Evolutionary conservation across 1,284 basidiomycete genomes (phyloP), one percentile per base, ranked within the genome.

Genomic region (Apiotrichum sp.): DNA sequence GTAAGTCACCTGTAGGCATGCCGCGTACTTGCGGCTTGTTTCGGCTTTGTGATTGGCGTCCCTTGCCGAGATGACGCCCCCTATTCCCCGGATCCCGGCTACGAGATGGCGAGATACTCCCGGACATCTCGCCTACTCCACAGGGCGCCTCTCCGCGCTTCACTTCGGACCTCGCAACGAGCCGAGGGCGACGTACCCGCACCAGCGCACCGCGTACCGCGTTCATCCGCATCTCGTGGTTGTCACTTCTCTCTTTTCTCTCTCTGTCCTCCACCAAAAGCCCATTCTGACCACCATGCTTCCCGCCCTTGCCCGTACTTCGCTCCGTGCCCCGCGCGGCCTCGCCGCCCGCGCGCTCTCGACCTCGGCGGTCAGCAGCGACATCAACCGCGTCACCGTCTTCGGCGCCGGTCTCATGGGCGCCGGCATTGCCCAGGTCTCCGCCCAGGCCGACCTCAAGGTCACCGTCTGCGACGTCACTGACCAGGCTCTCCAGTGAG

Each of bases 351-450:
- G 50, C 50, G 36, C 44, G 39, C 42, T 56, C 39, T 60, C 58
- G 42, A 47, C 51, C 33, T 40, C 54, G 22, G 47, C 38, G 14
- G 34, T 35, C 32, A 53, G 38, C 47, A 39, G 16, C 14, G 61
- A 64, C 49, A 66, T 78, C 38, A 56, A 78, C 57, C 64, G 68
- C 44, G 52, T 79, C 51, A 78, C 78, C 7, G 71, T 78, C 31
- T 78, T 79, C 62, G 77, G 78, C 14, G 78, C 77, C 34, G 79
- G 79, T 0, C 65, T 81, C 49, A 81, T 81, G 80, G 80, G 79
- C 59, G 76, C 79, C 53, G 80, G 80, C 6, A 80, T 81, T 40
- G 79, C 77, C 2, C 79, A 81, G 62, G 77, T 80, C 9, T 75
- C 75, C 1, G 79, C 79, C 32, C 75, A 77, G 66, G 76, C 69